These are phyloP conservation scores for Naganishia antarctica DNA, from an alignment of 768 basidiomycete genomes.

Conservation along the genomic window DNA sequence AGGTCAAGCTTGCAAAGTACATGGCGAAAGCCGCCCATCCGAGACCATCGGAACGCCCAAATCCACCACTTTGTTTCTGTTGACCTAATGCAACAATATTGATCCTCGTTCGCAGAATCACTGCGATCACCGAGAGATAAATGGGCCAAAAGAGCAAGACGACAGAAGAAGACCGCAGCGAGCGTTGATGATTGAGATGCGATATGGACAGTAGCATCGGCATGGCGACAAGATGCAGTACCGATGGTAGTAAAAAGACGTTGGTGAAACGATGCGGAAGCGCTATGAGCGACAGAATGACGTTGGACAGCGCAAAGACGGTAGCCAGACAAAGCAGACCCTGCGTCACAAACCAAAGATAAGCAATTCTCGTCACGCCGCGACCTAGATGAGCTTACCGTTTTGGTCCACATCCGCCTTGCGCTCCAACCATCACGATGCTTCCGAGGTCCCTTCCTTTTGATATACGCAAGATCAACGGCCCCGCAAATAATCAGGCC, in stretches of 20 bases:
- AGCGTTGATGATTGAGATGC: constrained; percentile 65
- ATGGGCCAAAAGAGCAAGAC: constrained; percentile 78
- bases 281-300: constrained; percentile 52
- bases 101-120: constrained; percentile 61
- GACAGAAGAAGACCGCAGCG: constrained; percentile 64
- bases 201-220: constrained; percentile 56
- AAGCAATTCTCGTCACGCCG: constrained; percentile 21
- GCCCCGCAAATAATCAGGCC: constrained; percentile 53
- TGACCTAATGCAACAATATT: constrained; percentile 13
- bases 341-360: constrained; percentile 17
- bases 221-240: constrained; percentile 59
- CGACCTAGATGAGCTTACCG: constrained; percentile 55
- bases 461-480: constrained; percentile 38
- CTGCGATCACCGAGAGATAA: constrained; percentile 54
- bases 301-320: constrained; percentile 53
- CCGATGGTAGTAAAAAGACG: constrained; percentile 53
- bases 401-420: constrained; percentile 59
- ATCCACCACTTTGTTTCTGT: not conserved
- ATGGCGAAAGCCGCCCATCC: constrained; percentile 30
- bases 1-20: constrained; percentile 38
- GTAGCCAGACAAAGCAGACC: constrained; percentile 33
- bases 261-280: constrained; percentile 52
- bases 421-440: constrained; percentile 55
- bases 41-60: constrained; percentile 9
- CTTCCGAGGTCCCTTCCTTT: constrained; percentile 38